Percentiles rank a stretch among this genome's conserved stretches.
These are phyloP conservation scores for Termitomyces sp. DNA, from an alignment of 768 basidiomycete genomes.

Conservation along the genomic window DNA sequence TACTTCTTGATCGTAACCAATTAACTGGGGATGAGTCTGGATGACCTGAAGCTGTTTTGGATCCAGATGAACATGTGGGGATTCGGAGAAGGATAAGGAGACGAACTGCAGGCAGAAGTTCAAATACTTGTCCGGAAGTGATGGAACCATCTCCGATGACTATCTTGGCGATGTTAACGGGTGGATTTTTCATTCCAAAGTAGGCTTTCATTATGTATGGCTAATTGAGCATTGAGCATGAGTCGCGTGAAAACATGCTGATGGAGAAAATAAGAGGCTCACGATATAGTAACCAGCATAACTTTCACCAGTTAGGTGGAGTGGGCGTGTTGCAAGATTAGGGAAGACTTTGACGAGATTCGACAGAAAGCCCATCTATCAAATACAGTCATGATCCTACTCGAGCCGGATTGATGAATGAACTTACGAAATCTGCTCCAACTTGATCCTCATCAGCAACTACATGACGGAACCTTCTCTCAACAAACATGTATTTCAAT, in stretches of 20 bases:
- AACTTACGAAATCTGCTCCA: constrained; percentile 50
- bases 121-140: constrained; percentile 45
- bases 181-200: constrained; percentile 58
- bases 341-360: constrained; percentile 79
- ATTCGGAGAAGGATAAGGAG: background rate
- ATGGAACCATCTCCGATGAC: constrained; percentile 70
- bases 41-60: constrained; percentile 46
- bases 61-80: background rate
- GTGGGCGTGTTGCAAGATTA: constrained; percentile 58
- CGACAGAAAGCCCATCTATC: constrained; percentile 65
- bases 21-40: constrained; percentile 74
- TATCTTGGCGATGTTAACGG: constrained; percentile 64
- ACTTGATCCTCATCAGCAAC: constrained; percentile 66
- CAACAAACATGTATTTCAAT: background rate
- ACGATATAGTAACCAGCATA: constrained; percentile 75
- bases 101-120: constrained; percentile 54
- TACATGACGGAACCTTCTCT: constrained; percentile 11
- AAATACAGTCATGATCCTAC: constrained; percentile 1
- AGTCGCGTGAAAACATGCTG: constrained; percentile 1
- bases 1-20: constrained; percentile 65
- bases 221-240: constrained; percentile 26
- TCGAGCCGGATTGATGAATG: background rate
- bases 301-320: constrained; percentile 69
- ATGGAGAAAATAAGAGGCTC: constrained; percentile 17
- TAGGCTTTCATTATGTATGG: constrained; percentile 76